Percentiles rank a stretch among this genome's conserved stretches.
These are phyloP conservation scores for Moringa oleifera DNA, from an alignment of 345 rosid genomes.

Conservation along the genomic window DNA sequence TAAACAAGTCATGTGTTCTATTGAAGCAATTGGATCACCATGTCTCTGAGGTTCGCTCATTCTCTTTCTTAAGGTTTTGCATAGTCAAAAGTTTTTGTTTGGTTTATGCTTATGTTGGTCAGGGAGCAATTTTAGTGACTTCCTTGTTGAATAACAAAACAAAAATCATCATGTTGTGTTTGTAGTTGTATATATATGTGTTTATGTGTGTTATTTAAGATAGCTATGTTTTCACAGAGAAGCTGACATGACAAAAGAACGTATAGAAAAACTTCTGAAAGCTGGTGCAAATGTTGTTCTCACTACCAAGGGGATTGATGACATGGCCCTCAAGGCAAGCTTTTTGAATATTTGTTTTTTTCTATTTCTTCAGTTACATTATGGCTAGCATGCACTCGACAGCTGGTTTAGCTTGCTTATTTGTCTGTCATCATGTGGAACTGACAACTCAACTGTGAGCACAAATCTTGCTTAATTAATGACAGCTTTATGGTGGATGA, in stretches of 20 bases:
- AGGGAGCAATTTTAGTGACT: no score
- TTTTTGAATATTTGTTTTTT: not conserved
- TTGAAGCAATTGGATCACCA: no score
- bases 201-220: conserved; percentile 10
- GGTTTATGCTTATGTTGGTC: no score
- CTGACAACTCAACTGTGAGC: no score
- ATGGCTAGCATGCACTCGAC: no score
- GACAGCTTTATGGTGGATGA: not conserved
- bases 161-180: not conserved
- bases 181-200: not conserved
- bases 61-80: no score
- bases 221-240: conserved; percentile 52
- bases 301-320: conserved; percentile 97
- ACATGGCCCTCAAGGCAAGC: conserved; percentile 93
- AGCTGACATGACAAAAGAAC: conserved; percentile 94
- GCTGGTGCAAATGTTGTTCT: conserved; percentile 97
- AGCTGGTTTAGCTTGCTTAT: no score
- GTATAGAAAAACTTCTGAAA: conserved; percentile 85
- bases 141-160: not conserved
- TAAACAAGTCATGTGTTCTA: no score
- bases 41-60: no score
- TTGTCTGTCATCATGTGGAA: no score
- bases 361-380: not conserved
- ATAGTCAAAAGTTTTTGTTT: no score
- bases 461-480: not conserved